phyloP scores from a whole-genome alignment of 495 filamentous ascomycete genomes.

The Podospora australis region DNA sequence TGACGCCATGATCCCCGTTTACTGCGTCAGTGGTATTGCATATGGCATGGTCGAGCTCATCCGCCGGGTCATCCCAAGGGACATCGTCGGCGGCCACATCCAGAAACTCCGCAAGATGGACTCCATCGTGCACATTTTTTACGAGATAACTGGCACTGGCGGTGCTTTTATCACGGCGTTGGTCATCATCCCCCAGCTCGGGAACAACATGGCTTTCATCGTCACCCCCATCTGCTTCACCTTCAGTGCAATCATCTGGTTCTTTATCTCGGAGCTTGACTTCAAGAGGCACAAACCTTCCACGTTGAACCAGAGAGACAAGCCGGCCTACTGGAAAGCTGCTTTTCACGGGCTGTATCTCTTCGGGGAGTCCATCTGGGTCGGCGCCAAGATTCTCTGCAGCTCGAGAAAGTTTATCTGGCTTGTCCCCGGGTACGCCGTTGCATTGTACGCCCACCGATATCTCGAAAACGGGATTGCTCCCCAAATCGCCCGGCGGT shows the following conservation, averaged over 20 bases:
- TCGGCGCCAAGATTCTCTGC: constrained; percentile 36
- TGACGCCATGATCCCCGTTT: constrained; percentile 39
- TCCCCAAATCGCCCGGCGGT: constrained; percentile 34
- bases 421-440: constrained; percentile 38
- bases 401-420: constrained; percentile 39
- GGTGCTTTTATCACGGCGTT: constrained; percentile 40
- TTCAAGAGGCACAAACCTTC: constrained; percentile 17
- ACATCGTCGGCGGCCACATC: constrained; percentile 41
- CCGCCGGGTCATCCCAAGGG: constrained; percentile 37
- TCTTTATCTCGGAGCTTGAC: constrained; percentile 30
- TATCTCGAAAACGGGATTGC: constrained; percentile 41
- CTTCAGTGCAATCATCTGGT: constrained; percentile 29
- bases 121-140: constrained; percentile 41
- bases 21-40: constrained; percentile 27
- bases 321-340: constrained; percentile 18
- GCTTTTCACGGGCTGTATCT: constrained; percentile 26
- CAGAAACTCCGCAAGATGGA: constrained; percentile 39
- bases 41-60: constrained; percentile 46
- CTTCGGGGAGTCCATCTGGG: constrained; percentile 34
- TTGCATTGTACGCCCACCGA: constrained; percentile 39
- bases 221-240: constrained; percentile 38
- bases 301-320: background rate
- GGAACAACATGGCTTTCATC: constrained; percentile 42
- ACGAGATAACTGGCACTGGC: constrained; percentile 36
- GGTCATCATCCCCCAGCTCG: constrained; percentile 34